Evolutionary conservation across 2,329 filamentous ascomycete genomes (phyloP).

Genomic region (Orbilia ellipsospora): DNA sequence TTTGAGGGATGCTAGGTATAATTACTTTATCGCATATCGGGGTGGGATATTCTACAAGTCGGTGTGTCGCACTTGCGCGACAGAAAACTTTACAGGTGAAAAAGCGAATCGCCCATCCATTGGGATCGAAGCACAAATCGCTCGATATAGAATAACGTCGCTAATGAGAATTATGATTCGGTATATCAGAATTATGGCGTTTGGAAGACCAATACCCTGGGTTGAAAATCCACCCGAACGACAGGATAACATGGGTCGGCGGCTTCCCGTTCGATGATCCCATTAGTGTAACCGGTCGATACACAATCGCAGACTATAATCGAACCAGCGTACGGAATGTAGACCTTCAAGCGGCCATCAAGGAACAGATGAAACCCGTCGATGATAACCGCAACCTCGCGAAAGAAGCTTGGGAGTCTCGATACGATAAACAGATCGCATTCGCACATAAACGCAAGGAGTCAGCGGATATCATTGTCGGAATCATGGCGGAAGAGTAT

Average conservation of each 20-base stretch:
- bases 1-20: slow-evolving; percentile 12
- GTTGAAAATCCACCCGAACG: slow-evolving; percentile 35
- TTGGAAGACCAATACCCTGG: slow-evolving; percentile 33
- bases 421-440: slow-evolving; percentile 37
- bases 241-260: slow-evolving; percentile 18
- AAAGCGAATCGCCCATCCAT: too few species aligned
- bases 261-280: slow-evolving; percentile 27
- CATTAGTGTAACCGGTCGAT: slow-evolving; percentile 10
- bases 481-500: slow-evolving; percentile 14
- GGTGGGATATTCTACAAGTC: slow-evolving; percentile 38
- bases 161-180: not conserved
- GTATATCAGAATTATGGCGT: slow-evolving; percentile 31
- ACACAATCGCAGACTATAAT: not conserved
- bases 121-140: too few species aligned
- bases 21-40: slow-evolving; percentile 1
- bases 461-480: slow-evolving; percentile 17
- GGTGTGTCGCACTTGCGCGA: slow-evolving; percentile 20
- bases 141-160: not conserved
- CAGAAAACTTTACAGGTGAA: slow-evolving; percentile 36
- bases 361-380: slow-evolving; percentile 22
- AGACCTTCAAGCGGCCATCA: slow-evolving; percentile 18
- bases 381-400: not conserved
- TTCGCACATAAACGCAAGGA: slow-evolving; percentile 34
- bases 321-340: slow-evolving; percentile 23
- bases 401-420: slow-evolving; percentile 34